Conservation (phyloP, 768 basidiomycete genomes). For the Trametes cinnabarina region DNA sequence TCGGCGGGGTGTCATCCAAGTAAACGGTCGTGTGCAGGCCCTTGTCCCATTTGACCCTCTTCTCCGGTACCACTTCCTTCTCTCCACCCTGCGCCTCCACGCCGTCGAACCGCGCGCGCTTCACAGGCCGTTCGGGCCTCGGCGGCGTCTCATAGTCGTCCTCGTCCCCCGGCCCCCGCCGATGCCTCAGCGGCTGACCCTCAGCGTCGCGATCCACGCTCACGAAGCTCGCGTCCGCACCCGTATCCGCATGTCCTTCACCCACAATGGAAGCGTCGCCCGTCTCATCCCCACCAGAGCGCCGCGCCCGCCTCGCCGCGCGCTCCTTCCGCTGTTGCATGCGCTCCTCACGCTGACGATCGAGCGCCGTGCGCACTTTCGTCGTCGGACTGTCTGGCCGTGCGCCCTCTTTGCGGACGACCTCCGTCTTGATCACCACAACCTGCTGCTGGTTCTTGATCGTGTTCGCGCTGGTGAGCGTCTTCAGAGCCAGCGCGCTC, state of each 20-base stretch:
- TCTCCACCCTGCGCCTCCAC: constrained; percentile 32
- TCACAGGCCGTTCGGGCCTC: constrained; percentile 39
- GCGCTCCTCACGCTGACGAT: constrained; percentile 67
- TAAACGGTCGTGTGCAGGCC: constrained; percentile 61
- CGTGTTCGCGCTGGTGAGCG: constrained; percentile 73
- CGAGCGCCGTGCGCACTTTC: constrained; percentile 64
- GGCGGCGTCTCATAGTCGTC: constrained; percentile 75
- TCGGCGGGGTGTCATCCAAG: constrained; percentile 61
- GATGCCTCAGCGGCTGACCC: constrained; percentile 40
- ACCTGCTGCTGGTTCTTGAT: constrained; percentile 67
- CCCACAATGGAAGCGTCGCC: constrained; percentile 19
- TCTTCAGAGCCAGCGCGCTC: constrained; percentile 65
- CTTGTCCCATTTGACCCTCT: constrained; percentile 77
- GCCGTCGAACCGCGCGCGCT: constrained; percentile 41
- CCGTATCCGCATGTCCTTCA: not conserved
- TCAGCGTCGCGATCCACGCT: constrained; percentile 30
- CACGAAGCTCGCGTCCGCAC: constrained; percentile 9
- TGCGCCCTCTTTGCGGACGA: constrained; percentile 64
- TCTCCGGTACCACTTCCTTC: constrained; percentile 35
- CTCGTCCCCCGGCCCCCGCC: constrained; percentile 73
- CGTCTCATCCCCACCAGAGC: constrained; percentile 27
- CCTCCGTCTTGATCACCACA: constrained; percentile 63
- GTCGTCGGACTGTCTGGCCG: constrained; percentile 80
- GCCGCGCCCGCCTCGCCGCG: constrained; percentile 57
- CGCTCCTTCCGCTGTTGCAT: constrained; percentile 52